Conservation (phyloP, 345 rosid species). For the Populus nigra region DNA sequence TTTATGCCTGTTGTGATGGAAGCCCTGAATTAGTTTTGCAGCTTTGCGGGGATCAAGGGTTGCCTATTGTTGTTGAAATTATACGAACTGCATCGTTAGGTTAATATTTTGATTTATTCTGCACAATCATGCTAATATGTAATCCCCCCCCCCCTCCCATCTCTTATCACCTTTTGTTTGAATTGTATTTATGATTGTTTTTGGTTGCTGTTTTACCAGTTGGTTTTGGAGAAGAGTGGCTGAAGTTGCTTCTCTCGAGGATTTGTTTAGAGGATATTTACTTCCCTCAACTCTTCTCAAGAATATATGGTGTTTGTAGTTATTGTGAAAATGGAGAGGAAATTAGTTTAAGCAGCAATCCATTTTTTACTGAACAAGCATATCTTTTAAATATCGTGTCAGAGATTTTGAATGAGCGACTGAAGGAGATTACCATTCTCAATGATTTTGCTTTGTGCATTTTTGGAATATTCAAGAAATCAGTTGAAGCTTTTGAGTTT, state of each 20-base stretch:
- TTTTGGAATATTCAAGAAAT: conserved; percentile 42
- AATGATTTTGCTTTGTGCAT: conserved; percentile 30
- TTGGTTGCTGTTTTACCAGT: conserved; percentile 34
- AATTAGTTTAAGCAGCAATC: conserved; percentile 1
- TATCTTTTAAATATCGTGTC: conserved; percentile 55
- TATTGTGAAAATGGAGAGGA: conserved; percentile 17
- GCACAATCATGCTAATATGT: background rate
- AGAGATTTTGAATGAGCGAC: conserved; percentile 52
- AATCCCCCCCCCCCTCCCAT: too few species aligned
- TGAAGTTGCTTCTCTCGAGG: conserved; percentile 63
- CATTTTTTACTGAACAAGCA: conserved; percentile 56
- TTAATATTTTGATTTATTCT: conserved; percentile 2
- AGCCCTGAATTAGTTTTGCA: conserved; percentile 32
- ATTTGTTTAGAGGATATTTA: conserved; percentile 53
- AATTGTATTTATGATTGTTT: conserved; percentile 1
- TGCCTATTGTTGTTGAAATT: conserved; percentile 29
- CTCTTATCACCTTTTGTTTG: background rate
- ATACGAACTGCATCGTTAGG: conserved; percentile 51
- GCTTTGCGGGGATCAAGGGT: conserved; percentile 47
- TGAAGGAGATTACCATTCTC: conserved; percentile 36
- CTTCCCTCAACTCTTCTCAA: conserved; percentile 49
- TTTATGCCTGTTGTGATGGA: conserved; percentile 65
- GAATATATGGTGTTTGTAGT: conserved; percentile 15
- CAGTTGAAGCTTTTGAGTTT: conserved; percentile 35
- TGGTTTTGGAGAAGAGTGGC: conserved; percentile 77